Evolutionary conservation across 1,284 basidiomycete genomes (phyloP).

Genomic region (Stereum hirsutum): DNA sequence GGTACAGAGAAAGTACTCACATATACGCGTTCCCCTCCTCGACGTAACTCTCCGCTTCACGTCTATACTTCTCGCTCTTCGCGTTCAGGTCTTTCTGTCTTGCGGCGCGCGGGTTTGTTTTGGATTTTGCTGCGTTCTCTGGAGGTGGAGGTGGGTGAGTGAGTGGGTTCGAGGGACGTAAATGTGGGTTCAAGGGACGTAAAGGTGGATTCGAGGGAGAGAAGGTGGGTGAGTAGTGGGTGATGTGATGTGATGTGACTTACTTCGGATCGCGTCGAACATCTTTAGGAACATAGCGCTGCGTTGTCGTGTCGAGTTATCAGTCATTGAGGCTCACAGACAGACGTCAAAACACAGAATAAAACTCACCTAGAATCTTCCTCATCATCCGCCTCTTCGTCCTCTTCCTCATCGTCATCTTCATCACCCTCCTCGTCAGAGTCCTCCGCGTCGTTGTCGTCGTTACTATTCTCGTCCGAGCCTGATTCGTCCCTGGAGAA

Average conservation of each 20-base stretch:
- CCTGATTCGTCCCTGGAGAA: too few relatives aligned
- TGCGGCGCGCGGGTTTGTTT: background rate
- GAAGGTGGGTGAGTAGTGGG: too few relatives aligned
- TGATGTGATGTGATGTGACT: too few relatives aligned
- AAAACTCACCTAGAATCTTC: too few relatives aligned
- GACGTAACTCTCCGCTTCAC: conserved; percentile 5
- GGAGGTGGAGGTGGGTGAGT: background rate
- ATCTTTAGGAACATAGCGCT: too few relatives aligned
- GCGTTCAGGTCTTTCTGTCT: conserved; percentile 6
- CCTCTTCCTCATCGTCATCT: background rate
- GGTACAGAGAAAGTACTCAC: conserved; percentile 4
- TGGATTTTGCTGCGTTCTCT: background rate
- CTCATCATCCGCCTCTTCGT: background rate
- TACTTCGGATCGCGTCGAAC: too few relatives aligned
- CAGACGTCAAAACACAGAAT: too few relatives aligned
- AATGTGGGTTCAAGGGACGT: too few relatives aligned
- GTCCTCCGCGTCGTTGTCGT: background rate
- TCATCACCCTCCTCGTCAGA: background rate
- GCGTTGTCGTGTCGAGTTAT: too few relatives aligned
- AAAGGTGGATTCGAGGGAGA: too few relatives aligned
- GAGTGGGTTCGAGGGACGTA: too few relatives aligned
- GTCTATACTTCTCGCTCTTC: conserved; percentile 4
- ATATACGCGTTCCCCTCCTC: conserved; percentile 12
- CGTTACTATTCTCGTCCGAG: background rate
- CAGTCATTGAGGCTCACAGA: too few relatives aligned